These are phyloP conservation scores for Xylaria sp. DNA, from an alignment of 2,329 filamentous ascomycete genomes.

Conservation along the genomic window DNA sequence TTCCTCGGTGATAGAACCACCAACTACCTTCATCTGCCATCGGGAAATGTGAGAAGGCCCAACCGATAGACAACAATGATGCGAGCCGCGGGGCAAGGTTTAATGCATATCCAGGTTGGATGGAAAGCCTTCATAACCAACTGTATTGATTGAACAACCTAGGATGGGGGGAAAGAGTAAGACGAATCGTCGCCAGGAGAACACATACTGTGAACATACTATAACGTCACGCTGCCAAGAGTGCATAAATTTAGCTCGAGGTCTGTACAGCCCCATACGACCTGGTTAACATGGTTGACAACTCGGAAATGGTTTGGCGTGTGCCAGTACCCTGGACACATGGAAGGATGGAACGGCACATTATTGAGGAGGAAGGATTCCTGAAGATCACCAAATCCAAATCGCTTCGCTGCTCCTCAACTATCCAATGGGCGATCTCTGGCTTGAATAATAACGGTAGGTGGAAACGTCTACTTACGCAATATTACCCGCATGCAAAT, in stretches of 20 bases:
- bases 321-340: not conserved
- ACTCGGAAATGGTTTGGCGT: not conserved
- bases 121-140: not conserved
- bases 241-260: not conserved
- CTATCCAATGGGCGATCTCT: not conserved
- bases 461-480: not conserved
- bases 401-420: not conserved
- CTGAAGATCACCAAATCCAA: not conserved
- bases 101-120: conserved; percentile 10
- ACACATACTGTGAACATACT: not conserved
- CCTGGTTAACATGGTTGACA: not conserved
- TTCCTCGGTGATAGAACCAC: conserved; percentile 25
- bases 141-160: conserved; percentile 9
- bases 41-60: not conserved
- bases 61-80: conserved; percentile 1
- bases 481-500: no score
- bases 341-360: conserved; percentile 1
- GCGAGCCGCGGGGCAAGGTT: conserved; percentile 4
- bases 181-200: not conserved
- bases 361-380: not conserved
- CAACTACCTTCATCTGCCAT: conserved; percentile 23
- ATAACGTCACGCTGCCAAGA: conserved; percentile 21
- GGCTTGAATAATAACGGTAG: not conserved
- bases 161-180: conserved; percentile 12
- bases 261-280: conserved; percentile 4